Evolutionary conservation across 768 basidiomycete genomes (phyloP).

Genomic region (Chalciporus pseudorubinellus): DNA sequence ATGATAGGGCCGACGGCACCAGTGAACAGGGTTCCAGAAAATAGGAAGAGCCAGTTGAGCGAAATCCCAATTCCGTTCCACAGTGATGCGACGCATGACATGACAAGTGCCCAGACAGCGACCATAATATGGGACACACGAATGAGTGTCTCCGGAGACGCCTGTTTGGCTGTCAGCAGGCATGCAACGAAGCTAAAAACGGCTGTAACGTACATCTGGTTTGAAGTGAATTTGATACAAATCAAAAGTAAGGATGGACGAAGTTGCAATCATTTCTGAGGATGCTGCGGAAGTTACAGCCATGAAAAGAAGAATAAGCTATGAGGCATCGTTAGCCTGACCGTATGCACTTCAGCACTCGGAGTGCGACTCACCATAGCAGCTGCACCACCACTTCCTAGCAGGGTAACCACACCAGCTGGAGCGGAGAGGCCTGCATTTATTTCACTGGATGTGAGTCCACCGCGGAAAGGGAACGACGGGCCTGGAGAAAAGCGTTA

Average conservation of each 20-base stretch:
- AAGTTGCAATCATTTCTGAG: constrained; percentile 38
- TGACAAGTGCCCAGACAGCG: constrained; percentile 22
- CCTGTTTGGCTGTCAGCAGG: too few relatives aligned
- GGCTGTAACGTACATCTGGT: constrained; percentile 9
- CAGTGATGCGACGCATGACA: constrained; percentile 25
- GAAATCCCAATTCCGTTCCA: constrained; percentile 26
- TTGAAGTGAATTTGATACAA: constrained; percentile 32
- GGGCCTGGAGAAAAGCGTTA: constrained; percentile 30
- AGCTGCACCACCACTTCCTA: constrained; percentile 37
- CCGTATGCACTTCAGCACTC: too few relatives aligned
- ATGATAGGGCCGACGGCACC: constrained; percentile 34
- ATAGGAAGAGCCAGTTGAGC: constrained; percentile 19
- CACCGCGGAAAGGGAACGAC: constrained; percentile 37
- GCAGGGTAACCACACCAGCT: constrained; percentile 32
- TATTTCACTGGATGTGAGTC: constrained; percentile 26
- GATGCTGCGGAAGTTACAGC: constrained; percentile 34
- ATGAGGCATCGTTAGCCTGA: not conserved
- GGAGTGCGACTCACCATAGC: constrained; percentile 26
- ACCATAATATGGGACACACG: constrained; percentile 28
- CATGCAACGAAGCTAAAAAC: too few relatives aligned
- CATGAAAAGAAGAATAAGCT: constrained; percentile 35
- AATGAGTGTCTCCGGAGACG: constrained; percentile 19
- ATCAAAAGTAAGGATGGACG: constrained; percentile 36
- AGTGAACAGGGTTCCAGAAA: constrained; percentile 18
- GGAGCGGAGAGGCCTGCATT: constrained; percentile 37